phyloP scores from a whole-genome alignment of 1,284 basidiomycete species.

The Rhodofomes roseus region DNA sequence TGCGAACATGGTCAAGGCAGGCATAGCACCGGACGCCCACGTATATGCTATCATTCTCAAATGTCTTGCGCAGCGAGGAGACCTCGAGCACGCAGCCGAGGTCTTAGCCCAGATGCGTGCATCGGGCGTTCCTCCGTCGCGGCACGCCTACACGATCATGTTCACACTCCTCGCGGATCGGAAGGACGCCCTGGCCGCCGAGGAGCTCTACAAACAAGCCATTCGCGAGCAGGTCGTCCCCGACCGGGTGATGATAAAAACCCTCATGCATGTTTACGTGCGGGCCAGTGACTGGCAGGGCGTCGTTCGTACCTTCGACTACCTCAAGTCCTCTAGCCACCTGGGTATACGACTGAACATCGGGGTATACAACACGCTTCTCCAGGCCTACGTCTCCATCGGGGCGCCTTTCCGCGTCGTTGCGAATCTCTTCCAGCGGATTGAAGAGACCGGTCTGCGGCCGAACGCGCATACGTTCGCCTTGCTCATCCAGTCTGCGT shows the following conservation, averaged over 20 bases:
- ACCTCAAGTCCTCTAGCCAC: conserved; percentile 43
- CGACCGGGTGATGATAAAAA: conserved; percentile 60
- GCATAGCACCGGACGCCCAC: conserved; percentile 47
- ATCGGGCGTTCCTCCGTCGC: conserved; percentile 45
- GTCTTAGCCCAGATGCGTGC: conserved; percentile 65
- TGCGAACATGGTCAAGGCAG: conserved; percentile 44
- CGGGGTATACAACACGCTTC: conserved; percentile 71
- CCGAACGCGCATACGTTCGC: conserved; percentile 74
- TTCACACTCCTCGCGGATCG: conserved; percentile 67
- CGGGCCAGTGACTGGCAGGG: conserved; percentile 79
- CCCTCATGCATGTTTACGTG: conserved; percentile 84
- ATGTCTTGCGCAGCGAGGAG: conserved; percentile 54
- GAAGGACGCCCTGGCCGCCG: conserved; percentile 66
- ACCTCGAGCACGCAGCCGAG: conserved; percentile 50
- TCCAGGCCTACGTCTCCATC: conserved; percentile 84
- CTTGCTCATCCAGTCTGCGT: conserved; percentile 80
- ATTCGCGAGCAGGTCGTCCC: conserved; percentile 58
- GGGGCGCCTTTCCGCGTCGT: conserved; percentile 75
- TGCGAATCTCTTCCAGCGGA: conserved; percentile 57
- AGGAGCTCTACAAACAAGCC: conserved; percentile 65
- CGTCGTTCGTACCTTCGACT: conserved; percentile 72
- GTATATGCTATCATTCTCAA: conserved; percentile 64
- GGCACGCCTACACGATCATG: conserved; percentile 64
- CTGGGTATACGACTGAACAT: conserved; percentile 42
- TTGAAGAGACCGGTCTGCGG: conserved; percentile 45